These are phyloP conservation scores for Rubus idaeus DNA, from an alignment of 306 rosid species.

Conservation along the genomic window DNA sequence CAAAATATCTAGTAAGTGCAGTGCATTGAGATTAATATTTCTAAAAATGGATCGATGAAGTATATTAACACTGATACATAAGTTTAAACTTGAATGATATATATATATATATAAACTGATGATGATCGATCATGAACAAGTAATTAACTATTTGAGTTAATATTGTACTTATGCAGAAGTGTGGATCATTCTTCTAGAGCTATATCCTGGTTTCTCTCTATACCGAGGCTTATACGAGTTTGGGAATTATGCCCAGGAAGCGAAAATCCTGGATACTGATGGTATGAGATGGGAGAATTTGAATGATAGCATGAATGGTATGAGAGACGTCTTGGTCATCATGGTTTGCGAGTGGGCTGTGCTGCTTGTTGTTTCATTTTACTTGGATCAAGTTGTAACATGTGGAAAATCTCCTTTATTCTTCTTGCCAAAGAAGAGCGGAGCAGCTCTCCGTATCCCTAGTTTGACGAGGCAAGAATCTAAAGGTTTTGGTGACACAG, in stretches of 20 bases:
- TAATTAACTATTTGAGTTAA: neutral
- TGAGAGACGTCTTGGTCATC: constrained; percentile 61
- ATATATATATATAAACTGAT: neutral
- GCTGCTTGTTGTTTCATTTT: constrained; percentile 57
- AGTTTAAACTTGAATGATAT: neutral
- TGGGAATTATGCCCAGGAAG: constrained; percentile 50
- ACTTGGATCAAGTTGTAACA: constrained; percentile 57
- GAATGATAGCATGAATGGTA: constrained; percentile 63
- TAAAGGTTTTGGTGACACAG: constrained; percentile 65
- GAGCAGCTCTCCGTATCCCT: constrained; percentile 48
- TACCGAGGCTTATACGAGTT: constrained; percentile 79
- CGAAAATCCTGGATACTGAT: constrained; percentile 45
- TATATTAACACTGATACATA: neutral
- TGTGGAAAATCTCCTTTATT: constrained; percentile 57
- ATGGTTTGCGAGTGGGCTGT: constrained; percentile 66
- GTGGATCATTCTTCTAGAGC: constrained; percentile 54
- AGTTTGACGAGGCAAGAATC: constrained; percentile 60
- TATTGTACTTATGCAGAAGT: neutral
- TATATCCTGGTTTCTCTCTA: constrained; percentile 76
- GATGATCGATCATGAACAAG: neutral
- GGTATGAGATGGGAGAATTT: constrained; percentile 81
- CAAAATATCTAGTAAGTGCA: constrained; percentile 67
- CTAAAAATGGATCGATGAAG: neutral
- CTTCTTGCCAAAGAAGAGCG: constrained; percentile 48
- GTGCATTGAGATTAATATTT: constrained; percentile 26